These are phyloP conservation scores for Monilinia polystroma DNA, from an alignment of 2,329 filamentous ascomycete genomes.

Conservation along the genomic window DNA sequence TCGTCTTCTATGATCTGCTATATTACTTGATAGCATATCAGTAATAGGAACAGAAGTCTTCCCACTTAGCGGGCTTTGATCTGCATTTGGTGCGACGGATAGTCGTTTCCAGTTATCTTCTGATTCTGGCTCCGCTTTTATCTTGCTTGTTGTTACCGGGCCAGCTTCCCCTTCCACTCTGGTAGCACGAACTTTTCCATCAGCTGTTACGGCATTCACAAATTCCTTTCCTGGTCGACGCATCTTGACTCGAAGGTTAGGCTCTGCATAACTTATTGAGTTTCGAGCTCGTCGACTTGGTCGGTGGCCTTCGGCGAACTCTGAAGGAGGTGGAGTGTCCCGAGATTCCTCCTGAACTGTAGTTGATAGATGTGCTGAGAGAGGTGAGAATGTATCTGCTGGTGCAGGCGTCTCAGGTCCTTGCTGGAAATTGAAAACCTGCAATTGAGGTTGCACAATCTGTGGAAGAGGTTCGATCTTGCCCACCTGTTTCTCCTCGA, in stretches of 20 bases:
- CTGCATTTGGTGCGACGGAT: conserved; percentile 31
- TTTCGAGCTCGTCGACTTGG: conserved; percentile 65
- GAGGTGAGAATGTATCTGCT: conserved; percentile 47
- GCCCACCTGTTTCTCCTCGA: conserved; percentile 2
- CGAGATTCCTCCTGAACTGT: conserved; percentile 36
- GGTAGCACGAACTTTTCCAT: conserved; percentile 48
- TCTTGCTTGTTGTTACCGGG: conserved; percentile 22
- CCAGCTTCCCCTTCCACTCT: conserved; percentile 33
- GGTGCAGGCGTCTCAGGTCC: conserved; percentile 44
- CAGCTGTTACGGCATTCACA: conserved; percentile 69
- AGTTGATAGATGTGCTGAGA: conserved; percentile 50
- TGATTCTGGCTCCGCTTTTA: conserved; percentile 37
- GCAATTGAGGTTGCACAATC: background rate
- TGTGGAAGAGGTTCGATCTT: background rate
- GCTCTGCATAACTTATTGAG: conserved; percentile 77
- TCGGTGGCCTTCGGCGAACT: conserved; percentile 57
- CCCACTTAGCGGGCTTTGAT: conserved; percentile 38
- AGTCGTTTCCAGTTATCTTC: conserved; percentile 39
- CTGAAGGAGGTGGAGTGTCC: conserved; percentile 59
- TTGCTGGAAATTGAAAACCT: conserved; percentile 39
- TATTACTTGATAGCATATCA: conserved; percentile 33
- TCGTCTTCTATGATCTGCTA: conserved; percentile 39
- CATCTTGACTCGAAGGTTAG: conserved; percentile 81
- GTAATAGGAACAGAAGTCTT: conserved; percentile 29
- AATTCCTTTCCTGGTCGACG: conserved; percentile 74